A percentile compares a stretch with the other conserved stretches of the same genome.
These are phyloP conservation scores for Citrus medica DNA, from an alignment of 345 rosid genomes.

Conservation along the genomic window DNA sequence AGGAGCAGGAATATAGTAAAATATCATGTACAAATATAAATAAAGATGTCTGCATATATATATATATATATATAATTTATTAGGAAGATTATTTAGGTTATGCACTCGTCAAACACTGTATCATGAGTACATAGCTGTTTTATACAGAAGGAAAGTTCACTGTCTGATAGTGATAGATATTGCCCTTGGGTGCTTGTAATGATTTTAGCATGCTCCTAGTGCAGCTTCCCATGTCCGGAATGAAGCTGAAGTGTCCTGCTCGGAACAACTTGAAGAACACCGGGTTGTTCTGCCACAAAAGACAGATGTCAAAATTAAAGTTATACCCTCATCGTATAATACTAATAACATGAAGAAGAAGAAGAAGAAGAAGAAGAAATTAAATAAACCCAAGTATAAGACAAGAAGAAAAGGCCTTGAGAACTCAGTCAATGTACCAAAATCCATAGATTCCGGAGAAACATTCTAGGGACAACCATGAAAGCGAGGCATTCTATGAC, in stretches of 20 bases:
- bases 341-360: not conserved
- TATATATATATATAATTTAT: not conserved
- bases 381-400: not conserved
- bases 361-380: not conserved
- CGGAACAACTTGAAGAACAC: conserved; percentile 82
- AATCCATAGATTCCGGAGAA: too few relatives aligned
- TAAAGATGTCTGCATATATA: not conserved
- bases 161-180: not conserved
- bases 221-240: conserved; percentile 31
- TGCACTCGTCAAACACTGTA: not conserved
- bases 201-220: conserved; percentile 12
- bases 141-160: not conserved
- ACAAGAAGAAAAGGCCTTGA: not conserved
- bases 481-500: not conserved
- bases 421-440: too few relatives aligned
- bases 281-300: conserved; percentile 66
- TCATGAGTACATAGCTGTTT: not conserved
- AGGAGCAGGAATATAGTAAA: too few relatives aligned
- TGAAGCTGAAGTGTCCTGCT: conserved; percentile 61
- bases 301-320: not conserved
- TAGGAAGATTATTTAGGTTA: conserved; percentile 3
- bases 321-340: not conserved
- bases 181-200: not conserved
- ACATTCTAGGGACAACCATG: too few relatives aligned
- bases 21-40: not conserved